Conservation (phyloP, 192 early-diverging fungal species). For the Entomortierella lignicola region DNA sequence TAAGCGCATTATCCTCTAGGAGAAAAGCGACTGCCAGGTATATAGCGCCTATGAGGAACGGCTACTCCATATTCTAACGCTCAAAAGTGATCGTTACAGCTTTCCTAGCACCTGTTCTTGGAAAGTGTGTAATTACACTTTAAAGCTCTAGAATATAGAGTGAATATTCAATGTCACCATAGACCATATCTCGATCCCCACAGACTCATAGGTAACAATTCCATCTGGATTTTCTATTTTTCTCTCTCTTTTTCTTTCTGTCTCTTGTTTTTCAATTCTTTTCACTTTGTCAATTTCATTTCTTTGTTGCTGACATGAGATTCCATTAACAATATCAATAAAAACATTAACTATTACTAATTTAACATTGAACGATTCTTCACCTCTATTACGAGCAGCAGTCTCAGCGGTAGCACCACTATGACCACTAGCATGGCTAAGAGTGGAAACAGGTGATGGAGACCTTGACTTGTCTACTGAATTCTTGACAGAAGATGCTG, state of each 20-base stretch:
- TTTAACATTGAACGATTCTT: conserved; percentile 21
- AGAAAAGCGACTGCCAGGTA: too few relatives aligned
- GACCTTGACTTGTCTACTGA: background rate
- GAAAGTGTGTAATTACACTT: background rate
- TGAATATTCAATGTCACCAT: background rate
- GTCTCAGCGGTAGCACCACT: background rate
- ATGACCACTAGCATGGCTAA: background rate
- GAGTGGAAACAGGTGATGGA: background rate
- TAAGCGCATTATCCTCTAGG: too few relatives aligned
- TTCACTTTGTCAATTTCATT: background rate
- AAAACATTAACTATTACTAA: conserved; percentile 19
- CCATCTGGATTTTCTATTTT: too few relatives aligned
- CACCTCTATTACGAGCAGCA: conserved; percentile 28
- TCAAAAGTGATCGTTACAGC: background rate
- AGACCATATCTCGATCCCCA: background rate
- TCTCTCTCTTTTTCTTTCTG: background rate
- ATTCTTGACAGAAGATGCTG: background rate
- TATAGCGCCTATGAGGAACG: background rate
- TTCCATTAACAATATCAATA: background rate
- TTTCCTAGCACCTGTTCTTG: background rate
- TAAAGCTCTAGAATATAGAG: background rate
- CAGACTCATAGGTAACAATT: too few relatives aligned
- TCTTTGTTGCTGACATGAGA: background rate
- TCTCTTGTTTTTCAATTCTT: background rate
- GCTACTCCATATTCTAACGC: background rate